phyloP scores from a whole-genome alignment of 2,329 filamentous ascomycete species.

The Chlorencoelia australis region DNA sequence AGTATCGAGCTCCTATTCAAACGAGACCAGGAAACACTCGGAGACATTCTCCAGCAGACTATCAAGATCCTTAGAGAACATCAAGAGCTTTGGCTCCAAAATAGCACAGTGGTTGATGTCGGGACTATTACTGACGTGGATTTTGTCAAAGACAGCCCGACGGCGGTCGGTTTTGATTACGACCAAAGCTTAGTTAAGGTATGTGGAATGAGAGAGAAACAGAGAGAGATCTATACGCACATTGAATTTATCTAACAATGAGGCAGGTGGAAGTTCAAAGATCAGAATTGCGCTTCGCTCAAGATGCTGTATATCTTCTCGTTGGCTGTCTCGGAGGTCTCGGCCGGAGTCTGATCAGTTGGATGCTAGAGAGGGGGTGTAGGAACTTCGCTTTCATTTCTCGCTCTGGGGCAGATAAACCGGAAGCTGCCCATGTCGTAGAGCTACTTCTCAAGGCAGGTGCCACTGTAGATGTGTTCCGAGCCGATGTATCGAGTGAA shows the following conservation, averaged over 20 bases:
- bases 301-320: slow-evolving; percentile 8
- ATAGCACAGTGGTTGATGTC: too few species aligned
- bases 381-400: slow-evolving; percentile 4
- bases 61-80: background rate
- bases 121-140: too few species aligned
- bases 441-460: background rate
- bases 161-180: background rate
- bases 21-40: background rate
- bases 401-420: slow-evolving; percentile 2
- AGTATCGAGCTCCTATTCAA: background rate
- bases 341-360: slow-evolving; percentile 9
- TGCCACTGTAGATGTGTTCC: background rate
- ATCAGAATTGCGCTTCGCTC: background rate
- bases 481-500: slow-evolving; percentile 2
- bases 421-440: slow-evolving; percentile 2
- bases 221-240: too few species aligned
- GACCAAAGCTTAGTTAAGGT: background rate
- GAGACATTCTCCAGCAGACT: background rate
- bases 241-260: too few species aligned
- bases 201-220: background rate
- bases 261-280: background rate
- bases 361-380: slow-evolving; percentile 7
- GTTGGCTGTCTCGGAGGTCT: slow-evolving; percentile 14
- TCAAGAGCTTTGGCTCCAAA: too few species aligned
- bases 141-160: too few species aligned